phyloP scores from a whole-genome alignment of 331 rosid genomes.

The Malus hybrid region DNA sequence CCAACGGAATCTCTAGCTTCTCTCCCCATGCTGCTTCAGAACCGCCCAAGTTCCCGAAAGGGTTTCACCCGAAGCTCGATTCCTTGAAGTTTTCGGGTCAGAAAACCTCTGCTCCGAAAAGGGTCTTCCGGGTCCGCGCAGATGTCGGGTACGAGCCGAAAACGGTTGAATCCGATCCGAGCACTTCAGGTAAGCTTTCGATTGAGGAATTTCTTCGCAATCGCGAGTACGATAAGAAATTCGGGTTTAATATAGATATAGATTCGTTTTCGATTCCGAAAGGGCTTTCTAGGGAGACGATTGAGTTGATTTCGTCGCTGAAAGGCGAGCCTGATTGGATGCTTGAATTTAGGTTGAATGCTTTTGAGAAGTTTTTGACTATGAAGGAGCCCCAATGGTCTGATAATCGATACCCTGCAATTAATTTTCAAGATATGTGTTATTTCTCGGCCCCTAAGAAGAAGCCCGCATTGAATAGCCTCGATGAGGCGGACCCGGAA shows the following conservation, averaged over 20 bases:
- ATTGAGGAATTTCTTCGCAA: conserved; percentile 74
- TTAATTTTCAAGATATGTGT: conserved; percentile 66
- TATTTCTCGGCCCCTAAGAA: conserved; percentile 84
- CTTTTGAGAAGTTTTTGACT: conserved; percentile 52
- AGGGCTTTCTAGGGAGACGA: conserved; percentile 60
- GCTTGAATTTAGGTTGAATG: conserved; percentile 68
- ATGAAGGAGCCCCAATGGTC: conserved; percentile 83
- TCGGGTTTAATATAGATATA: conserved; percentile 59
- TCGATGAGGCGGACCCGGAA: conserved; percentile 83
- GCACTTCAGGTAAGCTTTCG: conserved; percentile 27
- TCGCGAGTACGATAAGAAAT: conserved; percentile 70
- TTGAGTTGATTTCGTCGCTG: conserved; percentile 48
- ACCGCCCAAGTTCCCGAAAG: conserved; percentile 21
- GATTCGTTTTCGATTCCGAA: conserved; percentile 79
- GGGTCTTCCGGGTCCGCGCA: conserved; percentile 43
- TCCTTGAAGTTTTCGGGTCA: conserved; percentile 5
- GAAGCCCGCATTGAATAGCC: conserved; percentile 47
- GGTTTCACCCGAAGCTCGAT: conserved; percentile 20
- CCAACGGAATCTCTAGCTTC: conserved; percentile 51
- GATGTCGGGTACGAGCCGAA: conserved; percentile 41
- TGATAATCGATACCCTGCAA: conserved; percentile 49
- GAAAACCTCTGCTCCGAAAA: conserved; percentile 12
- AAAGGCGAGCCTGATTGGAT: conserved; percentile 86
- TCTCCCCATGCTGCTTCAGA: conserved; percentile 43
- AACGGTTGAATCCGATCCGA: conserved; percentile 20